phyloP scores from a whole-genome alignment of 73 alveolate species.

The Paramecium octaurelia region DNA sequence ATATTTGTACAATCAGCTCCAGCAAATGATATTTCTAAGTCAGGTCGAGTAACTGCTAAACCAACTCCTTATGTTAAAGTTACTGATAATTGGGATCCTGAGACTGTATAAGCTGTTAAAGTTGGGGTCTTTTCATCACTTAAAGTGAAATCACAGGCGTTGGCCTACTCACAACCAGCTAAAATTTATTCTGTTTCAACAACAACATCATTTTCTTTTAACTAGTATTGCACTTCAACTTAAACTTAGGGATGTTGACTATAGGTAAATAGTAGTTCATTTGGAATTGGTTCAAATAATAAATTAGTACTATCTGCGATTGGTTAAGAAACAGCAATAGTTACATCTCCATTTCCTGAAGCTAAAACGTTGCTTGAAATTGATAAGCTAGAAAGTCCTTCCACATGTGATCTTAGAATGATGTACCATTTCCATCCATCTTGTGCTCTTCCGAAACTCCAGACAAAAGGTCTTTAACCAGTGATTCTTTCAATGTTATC shows the following conservation, averaged over 20 bases:
- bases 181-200: constrained; percentile 48
- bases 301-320: not conserved
- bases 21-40: not conserved
- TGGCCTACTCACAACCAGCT: not conserved
- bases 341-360: constrained; percentile 3
- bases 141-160: constrained; percentile 27
- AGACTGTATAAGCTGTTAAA: not conserved
- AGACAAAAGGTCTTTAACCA: not conserved
- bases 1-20: constrained; percentile 29
- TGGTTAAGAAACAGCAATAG: not conserved
- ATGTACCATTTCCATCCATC: constrained; percentile 6
- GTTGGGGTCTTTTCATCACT: constrained; percentile 22
- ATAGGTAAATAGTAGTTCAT: constrained; percentile 4
- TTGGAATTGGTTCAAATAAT: constrained; percentile 48
- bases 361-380: not conserved
- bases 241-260: not conserved
- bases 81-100: not conserved
- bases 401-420: not conserved
- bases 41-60: not conserved
- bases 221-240: not conserved
- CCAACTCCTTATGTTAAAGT: not conserved
- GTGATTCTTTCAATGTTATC: not conserved
- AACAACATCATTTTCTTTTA: constrained; percentile 79
- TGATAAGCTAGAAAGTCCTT: not conserved
- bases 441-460: not conserved